phyloP scores from a whole-genome alignment of 225 moss, liverwort and hornwort genomes.

The Marchantia polymorpha region DNA sequence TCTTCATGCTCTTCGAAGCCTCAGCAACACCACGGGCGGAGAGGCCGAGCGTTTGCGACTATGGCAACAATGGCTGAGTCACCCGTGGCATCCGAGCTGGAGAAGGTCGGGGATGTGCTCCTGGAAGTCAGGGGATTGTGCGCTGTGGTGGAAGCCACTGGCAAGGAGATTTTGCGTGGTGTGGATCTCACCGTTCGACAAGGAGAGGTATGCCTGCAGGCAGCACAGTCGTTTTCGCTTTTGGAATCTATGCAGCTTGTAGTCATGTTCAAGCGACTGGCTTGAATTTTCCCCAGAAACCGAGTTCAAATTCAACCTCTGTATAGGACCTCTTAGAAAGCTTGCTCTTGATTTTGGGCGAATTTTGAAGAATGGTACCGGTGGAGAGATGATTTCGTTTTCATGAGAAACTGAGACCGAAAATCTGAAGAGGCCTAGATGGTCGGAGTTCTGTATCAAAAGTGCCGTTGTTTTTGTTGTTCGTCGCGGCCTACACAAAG shows the following conservation, averaged over 20 bases:
- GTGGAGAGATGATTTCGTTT: too few species aligned
- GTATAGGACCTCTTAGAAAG: too few species aligned
- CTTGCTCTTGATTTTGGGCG: too few species aligned
- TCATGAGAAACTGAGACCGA: too few species aligned
- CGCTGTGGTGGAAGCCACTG: constrained; percentile 73
- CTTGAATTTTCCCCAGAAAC: neutral
- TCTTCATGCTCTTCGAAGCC: neutral
- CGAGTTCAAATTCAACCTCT: neutral
- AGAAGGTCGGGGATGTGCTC: constrained; percentile 43
- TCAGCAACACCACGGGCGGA: neutral
- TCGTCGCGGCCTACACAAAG: too few species aligned
- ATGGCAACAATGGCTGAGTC: constrained; percentile 29
- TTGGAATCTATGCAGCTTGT: too few species aligned
- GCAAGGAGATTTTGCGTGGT: constrained; percentile 80
- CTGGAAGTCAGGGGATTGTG: constrained; percentile 74
- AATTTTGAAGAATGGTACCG: too few species aligned
- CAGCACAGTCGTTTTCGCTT: too few species aligned
- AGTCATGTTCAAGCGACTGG: too few species aligned
- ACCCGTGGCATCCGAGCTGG: constrained; percentile 31
- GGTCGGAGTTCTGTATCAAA: too few species aligned
- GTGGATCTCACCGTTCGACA: constrained; percentile 85
- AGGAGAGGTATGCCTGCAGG: constrained; percentile 58
- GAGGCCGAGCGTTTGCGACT: constrained; percentile 15
- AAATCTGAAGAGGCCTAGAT: too few species aligned
- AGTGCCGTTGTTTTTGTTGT: too few species aligned